phyloP scores from a whole-genome alignment of 2,329 filamentous ascomycete genomes.

The Sclerotinia sclerotiorum region DNA sequence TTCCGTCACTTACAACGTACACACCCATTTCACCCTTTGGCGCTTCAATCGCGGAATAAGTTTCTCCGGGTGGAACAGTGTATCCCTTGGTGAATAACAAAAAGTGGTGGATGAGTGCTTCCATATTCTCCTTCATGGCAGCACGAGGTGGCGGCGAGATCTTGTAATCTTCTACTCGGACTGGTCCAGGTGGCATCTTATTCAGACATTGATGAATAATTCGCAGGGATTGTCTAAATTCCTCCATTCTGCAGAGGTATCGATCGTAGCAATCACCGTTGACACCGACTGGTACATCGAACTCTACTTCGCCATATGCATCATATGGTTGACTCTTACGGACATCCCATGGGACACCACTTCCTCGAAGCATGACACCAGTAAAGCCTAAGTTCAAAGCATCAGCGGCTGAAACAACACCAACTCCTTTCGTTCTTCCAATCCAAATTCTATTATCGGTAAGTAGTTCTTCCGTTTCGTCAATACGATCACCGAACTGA shows the following conservation, averaged over 20 bases:
- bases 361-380: constrained; percentile 96
- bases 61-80: constrained; percentile 93
- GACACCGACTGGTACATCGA: constrained; percentile 92
- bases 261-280: constrained; percentile 99
- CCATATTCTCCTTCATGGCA: constrained; percentile 99
- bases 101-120: constrained; percentile 99
- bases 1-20: constrained; percentile 92
- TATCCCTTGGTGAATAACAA: constrained; percentile 98
- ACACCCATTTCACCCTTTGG: constrained; percentile 99
- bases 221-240: constrained; percentile 95
- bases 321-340: constrained; percentile 97
- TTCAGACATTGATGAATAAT: constrained; percentile 99
- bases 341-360: constrained; percentile 92
- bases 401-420: constrained; percentile 86
- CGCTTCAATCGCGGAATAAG: constrained; percentile 97
- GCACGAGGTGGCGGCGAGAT: constrained; percentile 90
- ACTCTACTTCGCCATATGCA: constrained; percentile 96
- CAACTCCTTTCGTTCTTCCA: constrained; percentile 84
- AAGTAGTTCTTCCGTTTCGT: constrained; percentile 97
- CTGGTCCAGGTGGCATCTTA: constrained; percentile 94
- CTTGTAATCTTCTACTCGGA: constrained; percentile 99
- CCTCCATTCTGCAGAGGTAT: constrained; percentile 98
- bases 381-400: constrained; percentile 97
- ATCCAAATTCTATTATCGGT: constrained; percentile 99
- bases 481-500: constrained; percentile 96